Base-by-base conservation (phyloP, 805 yeast species). In the Yarrowia sp. region DNA sequence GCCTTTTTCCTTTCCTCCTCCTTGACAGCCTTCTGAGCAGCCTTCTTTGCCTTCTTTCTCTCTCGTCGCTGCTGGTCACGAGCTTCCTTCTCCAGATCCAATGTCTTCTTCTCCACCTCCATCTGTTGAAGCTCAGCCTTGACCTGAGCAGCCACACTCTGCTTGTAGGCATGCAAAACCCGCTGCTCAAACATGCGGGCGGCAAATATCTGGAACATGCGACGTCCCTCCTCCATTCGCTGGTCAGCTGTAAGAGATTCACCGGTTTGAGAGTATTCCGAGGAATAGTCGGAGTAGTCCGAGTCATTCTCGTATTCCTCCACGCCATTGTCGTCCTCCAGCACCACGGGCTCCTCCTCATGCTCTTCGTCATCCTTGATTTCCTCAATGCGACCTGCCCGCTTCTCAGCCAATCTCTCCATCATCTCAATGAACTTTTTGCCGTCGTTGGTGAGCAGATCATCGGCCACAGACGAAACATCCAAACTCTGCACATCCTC, bases 371-470 rank as follows among this genome's bases (percentile, higher is more conserved):
- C 75, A 14, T 74, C 76, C 56, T 10, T 38, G 44, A 36, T 38
- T 53, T 74, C 78, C n/a, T 72, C 78, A 65, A 78, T 79, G 19
- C 81, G 73, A 9, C 75, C 77, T 74, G 80, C 72, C 19, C 86
- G 68, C 84, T 83, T 58, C 30, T 58, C 64, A 3, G 92, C 90
- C 53, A 90, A 79, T 66, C 86, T 83, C 75, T 91, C 96, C 85
- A 92, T 88, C 83, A 91, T 87, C 70, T 88, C 88, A 39, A 91
- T 83, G 70, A 92, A 90, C 49, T 87, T 85, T 70, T 84, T 83
- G n/a, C 96, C 97, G 70, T 89, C 91, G 74, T 87, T 88, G 71
- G 85, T 85, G 72, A 91, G 81, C 34, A 92, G 76, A 73, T 91
- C 96, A 71, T 91, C 96, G 0, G 97, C 95, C 50, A 92, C 84